Percentiles rank a stretch among this genome's conserved stretches.
phyloP scores from a whole-genome alignment of 2,329 filamentous ascomycete species.

The Aureobasidium zeae region DNA sequence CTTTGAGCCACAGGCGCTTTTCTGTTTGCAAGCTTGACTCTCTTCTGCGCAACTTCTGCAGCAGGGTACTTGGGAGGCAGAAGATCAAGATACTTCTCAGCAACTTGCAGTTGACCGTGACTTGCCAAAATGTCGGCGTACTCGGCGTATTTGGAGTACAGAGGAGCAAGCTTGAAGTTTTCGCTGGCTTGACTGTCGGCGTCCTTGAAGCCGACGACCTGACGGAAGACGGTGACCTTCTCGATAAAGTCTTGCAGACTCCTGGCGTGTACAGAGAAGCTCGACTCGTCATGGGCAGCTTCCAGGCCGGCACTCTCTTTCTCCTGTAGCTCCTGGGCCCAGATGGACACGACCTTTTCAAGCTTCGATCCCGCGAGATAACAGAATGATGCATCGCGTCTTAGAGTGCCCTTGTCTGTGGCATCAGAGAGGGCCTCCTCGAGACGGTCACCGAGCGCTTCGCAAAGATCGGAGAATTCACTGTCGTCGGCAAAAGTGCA shows the following conservation, averaged over 20 bases:
- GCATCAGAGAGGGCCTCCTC: slow-evolving; percentile 52
- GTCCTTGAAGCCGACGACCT: slow-evolving; percentile 87
- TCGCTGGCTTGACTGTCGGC: slow-evolving; percentile 58
- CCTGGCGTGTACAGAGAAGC: slow-evolving; percentile 83
- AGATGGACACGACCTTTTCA: slow-evolving; percentile 92
- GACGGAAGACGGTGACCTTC: slow-evolving; percentile 93
- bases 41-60: slow-evolving; percentile 75
- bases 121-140: slow-evolving; percentile 92
- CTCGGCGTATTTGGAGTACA: slow-evolving; percentile 94
- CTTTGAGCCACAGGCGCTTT: slow-evolving; percentile 39
- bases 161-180: slow-evolving; percentile 77
- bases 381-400: slow-evolving; percentile 93
- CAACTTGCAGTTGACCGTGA: slow-evolving; percentile 76
- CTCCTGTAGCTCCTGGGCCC: slow-evolving; percentile 83
- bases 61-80: slow-evolving; percentile 75
- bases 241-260: slow-evolving; percentile 90
- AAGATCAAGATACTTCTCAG: slow-evolving; percentile 84
- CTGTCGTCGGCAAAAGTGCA: slow-evolving; percentile 89
- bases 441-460: slow-evolving; percentile 85
- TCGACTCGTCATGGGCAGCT: slow-evolving; percentile 57
- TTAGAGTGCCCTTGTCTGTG: slow-evolving; percentile 43
- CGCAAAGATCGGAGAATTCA: slow-evolving; percentile 91
- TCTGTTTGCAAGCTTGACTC: slow-evolving; percentile 74
- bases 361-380: slow-evolving; percentile 92
- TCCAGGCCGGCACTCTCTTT: slow-evolving; percentile 66